Evolutionary conservation across 75 land plant genomes (phyloP).

Genomic region (Larix kaempferi): DNA sequence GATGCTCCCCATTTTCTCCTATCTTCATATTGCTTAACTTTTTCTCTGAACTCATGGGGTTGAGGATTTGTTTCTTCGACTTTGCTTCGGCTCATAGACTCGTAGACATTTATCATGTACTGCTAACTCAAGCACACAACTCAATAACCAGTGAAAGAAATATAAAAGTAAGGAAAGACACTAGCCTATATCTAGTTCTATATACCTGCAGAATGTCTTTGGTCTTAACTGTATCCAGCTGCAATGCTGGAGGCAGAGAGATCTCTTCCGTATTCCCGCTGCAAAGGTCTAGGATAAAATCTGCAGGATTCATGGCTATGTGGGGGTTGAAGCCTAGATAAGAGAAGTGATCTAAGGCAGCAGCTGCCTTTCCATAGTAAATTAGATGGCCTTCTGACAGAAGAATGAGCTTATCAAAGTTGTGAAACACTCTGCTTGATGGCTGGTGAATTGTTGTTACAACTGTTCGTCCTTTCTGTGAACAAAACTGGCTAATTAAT

Average conservation of each 20-base stretch:
- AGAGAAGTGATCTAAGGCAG: constrained; percentile 14
- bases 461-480: constrained; percentile 24
- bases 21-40: background rate
- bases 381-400: constrained; percentile 33
- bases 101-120: constrained; percentile 4
- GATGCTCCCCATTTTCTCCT: constrained; percentile 34
- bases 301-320: constrained; percentile 32
- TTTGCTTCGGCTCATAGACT: constrained; percentile 9
- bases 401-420: constrained; percentile 27
- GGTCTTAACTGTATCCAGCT: constrained; percentile 4
- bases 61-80: background rate
- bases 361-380: constrained; percentile 23
- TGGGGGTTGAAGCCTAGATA: constrained; percentile 14
- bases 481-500: background rate
- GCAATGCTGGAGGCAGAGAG: constrained; percentile 8
- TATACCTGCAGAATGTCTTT: background rate
- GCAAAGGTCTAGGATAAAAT: constrained; percentile 26
- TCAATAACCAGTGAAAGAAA: too few species aligned
- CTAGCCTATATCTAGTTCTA: background rate
- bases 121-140: constrained; percentile 9
- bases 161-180: background rate
- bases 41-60: background rate
- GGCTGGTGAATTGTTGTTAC: constrained; percentile 39
- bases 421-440: constrained; percentile 29
- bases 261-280: constrained; percentile 21